phyloP scores from a whole-genome alignment of 1,139 yeast species.

The Blastobotrys illinoisensis region DNA sequence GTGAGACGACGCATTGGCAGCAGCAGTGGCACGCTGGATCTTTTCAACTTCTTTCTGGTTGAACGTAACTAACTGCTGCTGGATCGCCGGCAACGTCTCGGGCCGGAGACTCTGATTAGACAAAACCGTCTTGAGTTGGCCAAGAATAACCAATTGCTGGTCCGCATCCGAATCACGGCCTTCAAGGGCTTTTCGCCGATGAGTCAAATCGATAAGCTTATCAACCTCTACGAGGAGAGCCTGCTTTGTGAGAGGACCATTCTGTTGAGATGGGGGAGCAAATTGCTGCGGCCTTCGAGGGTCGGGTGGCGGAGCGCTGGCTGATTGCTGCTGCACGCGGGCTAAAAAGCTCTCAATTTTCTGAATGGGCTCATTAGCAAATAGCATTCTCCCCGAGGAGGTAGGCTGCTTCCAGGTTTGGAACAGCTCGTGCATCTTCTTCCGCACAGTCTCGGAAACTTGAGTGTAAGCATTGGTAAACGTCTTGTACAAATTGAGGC shows the following conservation, averaged over 20 bases:
- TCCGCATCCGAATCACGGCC: constrained; percentile 39
- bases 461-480: constrained; percentile 74
- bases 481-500: constrained; percentile 57
- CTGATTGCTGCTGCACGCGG: constrained; percentile 26
- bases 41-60: constrained; percentile 28
- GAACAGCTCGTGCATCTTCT: constrained; percentile 68
- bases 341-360: constrained; percentile 71
- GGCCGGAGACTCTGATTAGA: constrained; percentile 33
- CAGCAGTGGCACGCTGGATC: constrained; percentile 10
- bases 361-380: constrained; percentile 64
- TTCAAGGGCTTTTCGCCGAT: constrained; percentile 34
- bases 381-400: constrained; percentile 61
- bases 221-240: constrained; percentile 37
- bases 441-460: constrained; percentile 69
- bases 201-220: constrained; percentile 36
- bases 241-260: constrained; percentile 24
- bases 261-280: background rate
- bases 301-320: background rate
- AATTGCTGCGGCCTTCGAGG: background rate
- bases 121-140: constrained; percentile 29
- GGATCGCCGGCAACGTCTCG: constrained; percentile 37
- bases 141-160: constrained; percentile 31
- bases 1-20: background rate
- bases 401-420: constrained; percentile 75
- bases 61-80: constrained; percentile 37